Evolutionary conservation across 495 filamentous ascomycete genomes (phyloP), one percentile per base, ranked within the genome.

Genomic region (Neurospora sp.): DNA sequence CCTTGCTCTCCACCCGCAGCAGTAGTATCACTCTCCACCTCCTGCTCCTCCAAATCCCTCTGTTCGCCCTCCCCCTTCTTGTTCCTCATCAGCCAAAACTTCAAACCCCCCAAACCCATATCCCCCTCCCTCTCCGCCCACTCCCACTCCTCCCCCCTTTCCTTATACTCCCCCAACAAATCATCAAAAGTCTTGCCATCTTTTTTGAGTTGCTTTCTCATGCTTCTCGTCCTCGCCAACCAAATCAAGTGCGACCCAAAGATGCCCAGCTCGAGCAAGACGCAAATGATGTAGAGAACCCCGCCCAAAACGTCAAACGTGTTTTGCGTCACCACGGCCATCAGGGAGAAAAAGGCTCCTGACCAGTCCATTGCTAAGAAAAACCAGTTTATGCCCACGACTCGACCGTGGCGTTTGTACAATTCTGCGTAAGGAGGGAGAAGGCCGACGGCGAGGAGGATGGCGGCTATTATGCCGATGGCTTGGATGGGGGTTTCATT

Each of bases 331-430:
- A 89, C 90, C 87, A 68, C 4, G 4, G 90, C 90, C 82, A 93
- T 87, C 4, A 93, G 84, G 0, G 90, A 93, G 79, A 94, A 93
- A 73, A 94, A 85, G 0, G 91, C 92, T 0, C 92, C 92, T 0
- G 86, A 76, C 76, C 86, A 92, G 76, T 95, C 92, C 73, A 93
- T 88, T 0, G 83, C 82, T 7, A 95, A 80, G 72, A 95, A 95
- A 0, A 88, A 70, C 76, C 83, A 84, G 86, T 90, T 90, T 27
- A 94, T 89, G 2, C 92, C 92, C 42, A 92, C 83, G 0, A 94
- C 90, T 16, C 89, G 82, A 0, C 92, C 92, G 61, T 86, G 83
- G 17, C 91, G 82, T 78, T 93, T 93, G 86, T 87, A 90, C 6
- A 93, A 79, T 77, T 94, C 92, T 70, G 86, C 86, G 73, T 94